A percentile compares a stretch with the other conserved stretches of the same genome.
phyloP scores from a whole-genome alignment of 1,284 basidiomycete genomes.

The Trametes hirsuta region DNA sequence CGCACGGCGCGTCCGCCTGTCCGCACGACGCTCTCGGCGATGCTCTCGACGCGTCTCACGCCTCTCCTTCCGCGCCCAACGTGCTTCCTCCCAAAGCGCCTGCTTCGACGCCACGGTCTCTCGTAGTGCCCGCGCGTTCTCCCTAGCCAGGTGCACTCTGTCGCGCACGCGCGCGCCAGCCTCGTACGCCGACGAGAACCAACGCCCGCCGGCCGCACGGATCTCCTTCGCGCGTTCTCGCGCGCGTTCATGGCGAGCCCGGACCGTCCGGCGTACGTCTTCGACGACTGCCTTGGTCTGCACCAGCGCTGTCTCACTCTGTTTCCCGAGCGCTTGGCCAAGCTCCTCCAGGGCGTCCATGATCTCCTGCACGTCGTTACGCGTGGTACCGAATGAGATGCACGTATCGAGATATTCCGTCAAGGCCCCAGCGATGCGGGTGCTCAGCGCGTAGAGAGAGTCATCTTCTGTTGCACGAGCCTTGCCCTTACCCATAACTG shows the following conservation, averaged over 20 bases:
- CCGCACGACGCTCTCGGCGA: conserved; percentile 9
- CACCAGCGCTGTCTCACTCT: conserved; percentile 37
- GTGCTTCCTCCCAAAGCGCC: conserved; percentile 17
- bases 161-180: conserved; percentile 35
- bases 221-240: conserved; percentile 60
- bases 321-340: conserved; percentile 47
- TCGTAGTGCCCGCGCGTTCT: conserved; percentile 47
- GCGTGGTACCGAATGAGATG: conserved; percentile 44
- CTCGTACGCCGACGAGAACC: conserved; percentile 45
- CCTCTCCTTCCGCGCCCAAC: conserved; percentile 17
- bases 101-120: conserved; percentile 36
- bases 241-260: conserved; percentile 57
- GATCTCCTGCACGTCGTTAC: conserved; percentile 59
- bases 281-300: conserved; percentile 52
- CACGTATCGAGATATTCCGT: conserved; percentile 55
- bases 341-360: conserved; percentile 66
- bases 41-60: conserved; percentile 9
- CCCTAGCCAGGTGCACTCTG: conserved; percentile 48
- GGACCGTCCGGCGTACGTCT: conserved; percentile 50
- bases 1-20: conserved; percentile 14
- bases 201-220: conserved; percentile 46
- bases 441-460: conserved; percentile 43
- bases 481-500: conserved; percentile 29
- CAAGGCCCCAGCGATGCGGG: conserved; percentile 50
- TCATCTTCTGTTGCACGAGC: conserved; percentile 30